Evolutionary conservation across 1,139 yeast species (phyloP).

Genomic region (Yamadazyma conglobata): DNA sequence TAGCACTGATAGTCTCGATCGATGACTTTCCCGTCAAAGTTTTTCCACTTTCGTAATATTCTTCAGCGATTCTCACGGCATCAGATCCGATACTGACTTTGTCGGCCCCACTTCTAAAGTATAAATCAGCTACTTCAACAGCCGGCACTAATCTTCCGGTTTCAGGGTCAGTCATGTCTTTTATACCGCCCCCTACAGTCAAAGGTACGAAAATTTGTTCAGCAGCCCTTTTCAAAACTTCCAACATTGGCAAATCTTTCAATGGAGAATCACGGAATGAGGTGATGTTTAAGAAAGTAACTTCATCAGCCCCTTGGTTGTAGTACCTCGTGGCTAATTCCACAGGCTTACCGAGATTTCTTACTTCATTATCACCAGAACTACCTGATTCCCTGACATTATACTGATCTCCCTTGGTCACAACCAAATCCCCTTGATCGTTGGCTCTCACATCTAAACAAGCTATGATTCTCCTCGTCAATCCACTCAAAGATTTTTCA

Average conservation of each 20-base stretch:
- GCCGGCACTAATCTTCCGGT: slow-evolving; percentile 73
- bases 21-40: slow-evolving; percentile 73
- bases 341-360: slow-evolving; percentile 95
- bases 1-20: slow-evolving; percentile 84
- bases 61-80: slow-evolving; percentile 88
- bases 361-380: slow-evolving; percentile 50
- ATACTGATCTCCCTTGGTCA: slow-evolving; percentile 96
- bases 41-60: slow-evolving; percentile 57
- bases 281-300: slow-evolving; percentile 89
- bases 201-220: slow-evolving; percentile 91
- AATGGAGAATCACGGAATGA: slow-evolving; percentile 92
- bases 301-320: slow-evolving; percentile 94
- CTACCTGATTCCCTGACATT: slow-evolving; percentile 78
- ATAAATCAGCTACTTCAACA: slow-evolving; percentile 81
- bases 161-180: slow-evolving; percentile 81
- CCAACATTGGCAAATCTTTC: slow-evolving; percentile 90
- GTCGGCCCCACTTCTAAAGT: slow-evolving; percentile 95
- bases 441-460: slow-evolving; percentile 95
- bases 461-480: slow-evolving; percentile 88
- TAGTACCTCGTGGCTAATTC: slow-evolving; percentile 88
- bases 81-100: slow-evolving; percentile 97
- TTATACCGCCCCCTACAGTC: slow-evolving; percentile 97
- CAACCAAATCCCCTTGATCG: slow-evolving; percentile 91
- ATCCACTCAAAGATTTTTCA: slow-evolving; percentile 60
- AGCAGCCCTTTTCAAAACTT: slow-evolving; percentile 78